Evolutionary conservation across 202 grass and related monocot species (phyloP).

Genomic region (Eragrostis tef): DNA sequence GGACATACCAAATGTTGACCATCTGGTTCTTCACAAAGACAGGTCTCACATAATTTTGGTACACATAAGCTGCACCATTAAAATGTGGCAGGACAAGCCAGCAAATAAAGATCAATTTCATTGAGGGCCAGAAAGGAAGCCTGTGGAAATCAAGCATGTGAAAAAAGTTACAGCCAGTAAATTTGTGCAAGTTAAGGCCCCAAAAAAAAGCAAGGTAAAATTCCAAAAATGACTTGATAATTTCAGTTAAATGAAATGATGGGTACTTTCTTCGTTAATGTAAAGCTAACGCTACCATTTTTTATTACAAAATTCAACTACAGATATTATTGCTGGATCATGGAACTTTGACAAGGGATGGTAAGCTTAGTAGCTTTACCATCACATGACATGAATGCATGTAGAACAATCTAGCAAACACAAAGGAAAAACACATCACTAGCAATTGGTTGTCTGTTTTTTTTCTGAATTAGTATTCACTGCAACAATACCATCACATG

Average conservation of each 20-base stretch:
- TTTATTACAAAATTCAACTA: neutral
- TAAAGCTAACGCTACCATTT: neutral
- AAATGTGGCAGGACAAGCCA: constrained; percentile 87
- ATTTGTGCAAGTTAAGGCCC: constrained; percentile 14
- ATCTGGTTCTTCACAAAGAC: constrained; percentile 54
- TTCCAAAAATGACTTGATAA: neutral
- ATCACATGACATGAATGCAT: neutral
- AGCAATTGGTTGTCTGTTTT: constrained; percentile 9
- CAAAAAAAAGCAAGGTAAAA: neutral
- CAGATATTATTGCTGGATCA: neutral
- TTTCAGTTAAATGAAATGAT: neutral
- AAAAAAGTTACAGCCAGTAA: constrained; percentile 18
- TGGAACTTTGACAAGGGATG: neutral
- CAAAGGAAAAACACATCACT: neutral
- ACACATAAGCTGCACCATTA: constrained; percentile 73
- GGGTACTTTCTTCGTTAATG: neutral
- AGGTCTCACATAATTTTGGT: constrained; percentile 70
- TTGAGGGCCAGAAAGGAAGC: constrained; percentile 73
- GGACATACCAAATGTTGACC: constrained; percentile 70
- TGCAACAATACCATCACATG: constrained; percentile 1
- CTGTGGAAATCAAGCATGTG: constrained; percentile 45
- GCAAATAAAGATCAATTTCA: constrained; percentile 71
- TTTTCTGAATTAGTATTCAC: neutral
- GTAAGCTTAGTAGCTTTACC: neutral
- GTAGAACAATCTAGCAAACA: neutral